Percentiles rank a stretch among this genome's conserved stretches.
Conservation (phyloP, 139 green algal genomes). For the Chlamydomonas sp. region DNA sequence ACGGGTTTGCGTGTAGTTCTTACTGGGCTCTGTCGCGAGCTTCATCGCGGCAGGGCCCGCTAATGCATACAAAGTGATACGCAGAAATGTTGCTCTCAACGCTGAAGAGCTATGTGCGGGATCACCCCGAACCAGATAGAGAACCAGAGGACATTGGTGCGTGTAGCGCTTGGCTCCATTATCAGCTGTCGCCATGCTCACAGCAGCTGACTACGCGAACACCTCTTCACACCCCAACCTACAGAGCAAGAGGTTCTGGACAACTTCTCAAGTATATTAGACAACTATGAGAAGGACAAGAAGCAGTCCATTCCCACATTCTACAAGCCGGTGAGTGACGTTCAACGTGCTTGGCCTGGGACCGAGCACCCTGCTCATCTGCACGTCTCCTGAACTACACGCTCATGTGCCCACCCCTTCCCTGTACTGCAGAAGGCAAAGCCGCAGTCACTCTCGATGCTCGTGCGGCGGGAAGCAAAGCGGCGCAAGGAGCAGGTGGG, state of each 20-base stretch:
- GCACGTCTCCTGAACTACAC: background rate
- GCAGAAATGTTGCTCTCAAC: slow-evolving; percentile 12
- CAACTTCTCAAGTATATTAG: slow-evolving; percentile 9
- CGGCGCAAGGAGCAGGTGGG: slow-evolving; percentile 50
- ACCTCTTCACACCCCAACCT: no score
- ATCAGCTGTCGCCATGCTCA: background rate
- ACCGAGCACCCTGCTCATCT: background rate
- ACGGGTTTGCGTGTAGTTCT: no score
- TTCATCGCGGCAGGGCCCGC: no score
- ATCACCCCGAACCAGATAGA: slow-evolving; percentile 10
- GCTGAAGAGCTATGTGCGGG: background rate
- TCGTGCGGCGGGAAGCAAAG: slow-evolving; percentile 43
- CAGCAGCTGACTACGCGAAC: background rate
- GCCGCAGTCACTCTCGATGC: slow-evolving; percentile 4
- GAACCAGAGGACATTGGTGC: slow-evolving; percentile 24
- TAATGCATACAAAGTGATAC: no score
- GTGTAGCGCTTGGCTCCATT: background rate
- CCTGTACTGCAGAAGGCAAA: slow-evolving; percentile 44
- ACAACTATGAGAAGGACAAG: slow-evolving; percentile 16
- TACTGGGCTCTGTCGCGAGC: no score
- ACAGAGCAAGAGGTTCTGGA: slow-evolving; percentile 32
- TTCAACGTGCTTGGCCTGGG: no score
- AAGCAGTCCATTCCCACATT: slow-evolving; percentile 33
- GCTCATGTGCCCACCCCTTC: background rate
- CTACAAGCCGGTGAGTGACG: slow-evolving; percentile 45